Evolutionary conservation across 345 rosid species (phyloP).

Genomic region (Luvunga scandens): DNA sequence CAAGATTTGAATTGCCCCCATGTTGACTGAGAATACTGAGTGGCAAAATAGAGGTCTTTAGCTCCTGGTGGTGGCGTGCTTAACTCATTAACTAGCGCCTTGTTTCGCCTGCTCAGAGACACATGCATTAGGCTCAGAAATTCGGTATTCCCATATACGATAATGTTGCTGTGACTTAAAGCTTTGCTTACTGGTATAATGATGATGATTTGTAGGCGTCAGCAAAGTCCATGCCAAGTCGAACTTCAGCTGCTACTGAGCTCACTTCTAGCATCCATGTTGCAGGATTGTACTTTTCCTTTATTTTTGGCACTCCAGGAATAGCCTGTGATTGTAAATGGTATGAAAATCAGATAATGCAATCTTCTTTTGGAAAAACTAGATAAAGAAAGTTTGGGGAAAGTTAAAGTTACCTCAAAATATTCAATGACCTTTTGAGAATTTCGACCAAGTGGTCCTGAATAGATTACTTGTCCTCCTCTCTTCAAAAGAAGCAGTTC

Average conservation of each 20-base stretch:
- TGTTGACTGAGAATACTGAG: conserved; percentile 45
- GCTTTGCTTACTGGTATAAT: conserved; percentile 48
- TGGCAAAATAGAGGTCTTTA: conserved; percentile 45
- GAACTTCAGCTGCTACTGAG: conserved; percentile 65
- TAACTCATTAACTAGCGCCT: conserved; percentile 53
- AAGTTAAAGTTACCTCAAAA: conserved; percentile 53
- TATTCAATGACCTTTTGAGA: conserved; percentile 70
- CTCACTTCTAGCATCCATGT: conserved; percentile 95
- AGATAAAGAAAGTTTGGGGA: not conserved
- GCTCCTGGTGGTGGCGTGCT: conserved; percentile 52
- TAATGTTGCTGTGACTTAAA: not conserved
- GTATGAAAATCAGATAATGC: not conserved
- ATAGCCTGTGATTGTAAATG: conserved; percentile 35
- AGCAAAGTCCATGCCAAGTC: conserved; percentile 73
- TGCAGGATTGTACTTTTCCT: conserved; percentile 76
- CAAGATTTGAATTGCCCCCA: conserved; percentile 67
- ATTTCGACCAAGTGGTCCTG: conserved; percentile 65
- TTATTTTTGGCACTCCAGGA: conserved; percentile 60
- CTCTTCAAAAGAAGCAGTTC: conserved; percentile 78
- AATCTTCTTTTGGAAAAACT: not conserved
- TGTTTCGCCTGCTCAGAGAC: conserved; percentile 44
- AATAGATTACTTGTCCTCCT: conserved; percentile 81
- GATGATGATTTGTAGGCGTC: conserved; percentile 57
- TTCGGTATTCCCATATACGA: not conserved
- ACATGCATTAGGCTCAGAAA: conserved; percentile 3